Evolutionary conservation across 129 eudicot species (phyloP), one percentile per base, ranked within the genome.

Genomic region (Kitagawia praeruptora): DNA sequence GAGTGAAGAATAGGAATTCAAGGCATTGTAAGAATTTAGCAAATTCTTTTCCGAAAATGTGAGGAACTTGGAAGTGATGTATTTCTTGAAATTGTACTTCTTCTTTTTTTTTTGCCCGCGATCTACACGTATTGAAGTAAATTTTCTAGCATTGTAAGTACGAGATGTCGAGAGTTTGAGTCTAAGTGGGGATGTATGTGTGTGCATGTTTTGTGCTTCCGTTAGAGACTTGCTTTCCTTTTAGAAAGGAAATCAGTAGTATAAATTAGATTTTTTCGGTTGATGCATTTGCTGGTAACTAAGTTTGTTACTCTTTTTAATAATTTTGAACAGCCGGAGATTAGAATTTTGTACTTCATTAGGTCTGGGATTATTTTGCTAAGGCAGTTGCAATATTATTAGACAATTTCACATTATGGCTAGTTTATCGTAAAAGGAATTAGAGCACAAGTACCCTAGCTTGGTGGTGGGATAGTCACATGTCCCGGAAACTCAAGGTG

Each of bases 401-500:
- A 2, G 34, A 27, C 40, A 46, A 27, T 12, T 80, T 51, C 80
- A 66, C 80, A 85, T 40, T 72, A 89, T 93, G 98, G 93, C 96
- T 64, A 73, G 90, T 41, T 58, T 91, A 75, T 78, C 93, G 40
- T 88, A 89, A 61, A 74, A 85, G 3, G 88, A 89, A 70, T 84
- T 90, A 23, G 78, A 85, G 75, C 86, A 92, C n/a, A 91, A 88
- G 98, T 93, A 94, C 80, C 91, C 98, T 8, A n/a, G n/a, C n/a
- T n/a, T 94, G 97, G 98, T 94, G 98, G 98, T 94, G 98, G 98
- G 96, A 94, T 77, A 93, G 98, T 83, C 98, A 93, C 76, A 93
- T 93, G 98, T 77, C 96, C 97, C 71, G 91, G 89, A 81, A 94
- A 94, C 67, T 94, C 98, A 13, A 93, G 90, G 87, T 93, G 98